A percentile compares a stretch with the other conserved stretches of the same genome.
Evolutionary conservation across 495 filamentous ascomycete species (phyloP).

Genomic region (Aspergillus funiculosus): DNA sequence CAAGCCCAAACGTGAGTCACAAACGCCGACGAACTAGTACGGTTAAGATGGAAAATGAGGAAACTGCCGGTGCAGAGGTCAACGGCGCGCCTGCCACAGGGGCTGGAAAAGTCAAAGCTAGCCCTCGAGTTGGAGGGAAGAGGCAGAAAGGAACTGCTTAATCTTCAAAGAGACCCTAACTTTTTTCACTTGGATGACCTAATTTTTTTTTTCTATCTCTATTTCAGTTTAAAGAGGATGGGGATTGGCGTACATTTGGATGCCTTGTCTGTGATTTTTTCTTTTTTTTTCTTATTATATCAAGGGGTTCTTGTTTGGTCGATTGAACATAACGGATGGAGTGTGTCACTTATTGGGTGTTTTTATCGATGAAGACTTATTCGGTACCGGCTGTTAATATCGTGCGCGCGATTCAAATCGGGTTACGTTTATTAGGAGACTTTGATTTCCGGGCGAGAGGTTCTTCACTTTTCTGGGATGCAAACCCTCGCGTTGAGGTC

Average conservation of each 20-base stretch:
- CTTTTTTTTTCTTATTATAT: constrained; percentile 20
- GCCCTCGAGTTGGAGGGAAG: constrained; percentile 49
- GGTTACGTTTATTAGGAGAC: constrained; percentile 13
- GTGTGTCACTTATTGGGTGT: constrained; percentile 15
- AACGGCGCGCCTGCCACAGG: constrained; percentile 42
- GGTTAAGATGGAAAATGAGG: constrained; percentile 71
- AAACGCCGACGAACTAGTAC: constrained; percentile 72
- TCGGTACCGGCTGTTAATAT: constrained; percentile 15
- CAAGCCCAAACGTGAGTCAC: constrained; percentile 72
- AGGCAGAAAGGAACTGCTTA: constrained; percentile 47
- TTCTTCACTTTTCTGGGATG: background rate
- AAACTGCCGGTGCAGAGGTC: constrained; percentile 40
- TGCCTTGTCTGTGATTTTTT: constrained; percentile 24
- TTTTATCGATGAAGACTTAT: constrained; percentile 12
- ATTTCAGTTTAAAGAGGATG: constrained; percentile 26
- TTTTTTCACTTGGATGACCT: constrained; percentile 2
- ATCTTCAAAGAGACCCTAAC: constrained; percentile 7
- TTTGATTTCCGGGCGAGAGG: constrained; percentile 4
- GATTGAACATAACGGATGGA: constrained; percentile 23
- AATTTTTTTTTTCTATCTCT: constrained; percentile 17
- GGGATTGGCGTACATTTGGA: constrained; percentile 35
- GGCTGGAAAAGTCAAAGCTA: constrained; percentile 50
- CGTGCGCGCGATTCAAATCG: constrained; percentile 3
- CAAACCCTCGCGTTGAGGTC: constrained; percentile 6
- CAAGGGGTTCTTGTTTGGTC: constrained; percentile 16